A percentile compares a stretch with the other conserved stretches of the same genome.
Evolutionary conservation across 2,329 filamentous ascomycete genomes (phyloP).

Genomic region (Didymellaceae sp.): DNA sequence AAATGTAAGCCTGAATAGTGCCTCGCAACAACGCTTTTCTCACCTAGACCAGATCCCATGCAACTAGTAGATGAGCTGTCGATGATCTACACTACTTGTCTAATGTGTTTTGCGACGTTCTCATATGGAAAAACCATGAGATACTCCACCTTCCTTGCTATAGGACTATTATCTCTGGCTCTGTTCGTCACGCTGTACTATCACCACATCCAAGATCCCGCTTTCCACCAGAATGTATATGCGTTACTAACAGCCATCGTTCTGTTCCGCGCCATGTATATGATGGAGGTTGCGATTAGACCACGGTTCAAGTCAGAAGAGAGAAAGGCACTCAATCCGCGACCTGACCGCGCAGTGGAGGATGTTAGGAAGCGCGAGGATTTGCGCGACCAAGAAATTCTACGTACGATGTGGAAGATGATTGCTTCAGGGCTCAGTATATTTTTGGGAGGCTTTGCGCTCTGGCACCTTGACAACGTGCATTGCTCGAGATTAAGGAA

Average conservation of each 20-base stretch:
- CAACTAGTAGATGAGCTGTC: conserved; percentile 73
- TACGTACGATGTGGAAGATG: conserved; percentile 78
- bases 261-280: conserved; percentile 75
- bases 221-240: conserved; percentile 83
- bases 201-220: conserved; percentile 79
- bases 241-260: conserved; percentile 73
- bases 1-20: conserved; percentile 59
- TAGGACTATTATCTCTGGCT: conserved; percentile 60
- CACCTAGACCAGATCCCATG: conserved; percentile 68
- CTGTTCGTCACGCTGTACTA: conserved; percentile 80
- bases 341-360: conserved; percentile 37
- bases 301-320: conserved; percentile 58
- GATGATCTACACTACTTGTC: conserved; percentile 75
- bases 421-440: conserved; percentile 70
- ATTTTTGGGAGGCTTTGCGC: conserved; percentile 75
- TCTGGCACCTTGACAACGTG: conserved; percentile 83
- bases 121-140: conserved; percentile 66
- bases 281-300: conserved; percentile 73
- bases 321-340: conserved; percentile 44
- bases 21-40: conserved; percentile 47
- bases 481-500: conserved; percentile 70
- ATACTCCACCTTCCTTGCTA: conserved; percentile 62
- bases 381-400: conserved; percentile 61
- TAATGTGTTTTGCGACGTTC: conserved; percentile 76
- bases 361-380: conserved; percentile 57